phyloP scores from a whole-genome alignment of 148 eudicot genomes.

The Rhododendron molle region DNA sequence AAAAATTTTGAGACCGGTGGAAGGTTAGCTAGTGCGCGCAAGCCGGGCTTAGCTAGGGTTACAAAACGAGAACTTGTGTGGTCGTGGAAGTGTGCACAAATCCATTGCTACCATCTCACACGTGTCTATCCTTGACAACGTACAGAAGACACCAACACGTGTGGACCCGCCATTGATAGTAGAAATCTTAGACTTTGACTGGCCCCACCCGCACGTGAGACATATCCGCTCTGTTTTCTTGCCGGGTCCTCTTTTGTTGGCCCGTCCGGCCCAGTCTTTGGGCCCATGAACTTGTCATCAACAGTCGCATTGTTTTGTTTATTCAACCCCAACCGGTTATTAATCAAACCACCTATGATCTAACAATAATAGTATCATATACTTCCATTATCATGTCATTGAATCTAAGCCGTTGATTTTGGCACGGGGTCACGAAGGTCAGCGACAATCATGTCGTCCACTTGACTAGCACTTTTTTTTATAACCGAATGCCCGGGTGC shows the following conservation, averaged over 20 bases:
- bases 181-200: slow-evolving; percentile 27
- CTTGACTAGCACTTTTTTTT: neutral
- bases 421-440: neutral
- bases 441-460: neutral
- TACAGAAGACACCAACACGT: slow-evolving; percentile 25
- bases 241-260: slow-evolving; percentile 28
- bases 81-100: neutral
- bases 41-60: too few species aligned
- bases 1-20: rapidly evolving
- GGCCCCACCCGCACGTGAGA: slow-evolving; percentile 52
- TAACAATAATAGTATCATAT: neutral
- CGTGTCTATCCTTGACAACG: slow-evolving; percentile 20
- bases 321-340: neutral
- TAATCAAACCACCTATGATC: neutral
- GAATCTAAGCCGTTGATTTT: slow-evolving; percentile 1
- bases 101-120: slow-evolving; percentile 24
- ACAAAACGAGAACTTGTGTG: neutral
- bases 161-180: slow-evolving; percentile 12
- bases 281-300: slow-evolving; percentile 22
- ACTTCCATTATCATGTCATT: neutral
- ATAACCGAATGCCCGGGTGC: too few species aligned
- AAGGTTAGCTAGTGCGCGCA: too few species aligned
- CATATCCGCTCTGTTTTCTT: slow-evolving; percentile 25
- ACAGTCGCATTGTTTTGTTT: neutral
- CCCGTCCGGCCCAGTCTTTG: slow-evolving; percentile 23